Conservation (phyloP, 176 grass and related monocot species). For the Ananas comosus region DNA sequence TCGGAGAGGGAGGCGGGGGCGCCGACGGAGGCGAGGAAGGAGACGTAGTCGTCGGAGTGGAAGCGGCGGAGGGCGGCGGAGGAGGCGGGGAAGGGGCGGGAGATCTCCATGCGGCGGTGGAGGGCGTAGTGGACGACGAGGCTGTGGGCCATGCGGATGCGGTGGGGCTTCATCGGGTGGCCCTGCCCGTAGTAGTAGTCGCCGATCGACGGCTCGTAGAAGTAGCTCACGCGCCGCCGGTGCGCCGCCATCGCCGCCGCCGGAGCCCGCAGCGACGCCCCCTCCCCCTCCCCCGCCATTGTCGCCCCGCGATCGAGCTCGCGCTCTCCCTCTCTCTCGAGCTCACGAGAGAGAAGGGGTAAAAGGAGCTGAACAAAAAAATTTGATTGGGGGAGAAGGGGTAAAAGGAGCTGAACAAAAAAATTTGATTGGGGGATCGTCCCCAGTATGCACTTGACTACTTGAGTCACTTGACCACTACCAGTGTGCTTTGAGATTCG, state of each 20-base stretch:
- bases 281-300: conserved; percentile 15
- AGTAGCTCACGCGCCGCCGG: conserved; percentile 74
- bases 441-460: no score
- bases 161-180: conserved; percentile 93
- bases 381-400: no score
- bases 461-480: no score
- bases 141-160: conserved; percentile 87
- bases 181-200: conserved; percentile 98
- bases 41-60: conserved; percentile 73
- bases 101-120: conserved; percentile 75
- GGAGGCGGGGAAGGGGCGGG: conserved; percentile 45
- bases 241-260: conserved; percentile 30
- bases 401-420: no score
- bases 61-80: conserved; percentile 66
- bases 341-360: no score
- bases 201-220: conserved; percentile 86
- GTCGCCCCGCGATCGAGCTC: no score
- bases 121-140: conserved; percentile 85
- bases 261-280: conserved; percentile 54
- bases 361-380: no score
- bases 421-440: no score
- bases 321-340: no score
- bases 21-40: conserved; percentile 52
- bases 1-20: conserved; percentile 12
- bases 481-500: no score